Percentiles rank a stretch among this genome's conserved stretches.
These are phyloP conservation scores for Baorangia bicolor DNA, from an alignment of 768 basidiomycete species.

Conservation along the genomic window DNA sequence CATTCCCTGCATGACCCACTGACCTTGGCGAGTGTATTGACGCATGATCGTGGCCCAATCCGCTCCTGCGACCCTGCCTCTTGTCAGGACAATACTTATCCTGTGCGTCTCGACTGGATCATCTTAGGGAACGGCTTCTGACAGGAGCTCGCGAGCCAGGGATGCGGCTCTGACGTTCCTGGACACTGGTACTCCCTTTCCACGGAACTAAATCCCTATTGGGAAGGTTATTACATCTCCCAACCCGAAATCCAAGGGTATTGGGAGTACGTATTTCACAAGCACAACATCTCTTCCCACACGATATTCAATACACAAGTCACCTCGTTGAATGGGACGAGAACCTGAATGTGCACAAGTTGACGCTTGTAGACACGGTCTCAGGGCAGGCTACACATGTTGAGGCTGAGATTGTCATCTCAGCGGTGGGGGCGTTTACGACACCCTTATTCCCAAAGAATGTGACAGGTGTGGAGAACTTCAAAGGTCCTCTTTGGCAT, in stretches of 20 bases:
- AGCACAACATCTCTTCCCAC: slow-evolving; percentile 36
- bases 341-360: slow-evolving; percentile 39
- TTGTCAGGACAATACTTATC: slow-evolving; percentile 2
- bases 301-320: slow-evolving; percentile 35
- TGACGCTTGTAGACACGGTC: slow-evolving; percentile 32
- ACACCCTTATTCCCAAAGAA: neutral
- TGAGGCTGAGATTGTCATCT: slow-evolving; percentile 3
- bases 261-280: slow-evolving; percentile 47
- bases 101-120: neutral
- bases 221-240: slow-evolving; percentile 5
- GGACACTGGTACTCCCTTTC: neutral
- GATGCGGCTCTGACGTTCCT: neutral
- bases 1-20: neutral
- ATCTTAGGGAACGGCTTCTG: neutral
- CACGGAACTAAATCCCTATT: neutral
- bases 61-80: neutral
- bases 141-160: neutral
- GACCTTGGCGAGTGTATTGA: neutral
- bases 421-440: slow-evolving; percentile 3
- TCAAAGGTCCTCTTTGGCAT: slow-evolving; percentile 50
- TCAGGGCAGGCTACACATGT: slow-evolving; percentile 34
- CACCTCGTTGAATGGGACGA: slow-evolving; percentile 49
- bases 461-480: slow-evolving; percentile 22
- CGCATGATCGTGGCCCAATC: neutral
- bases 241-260: slow-evolving; percentile 2